These are phyloP conservation scores for Fraxinus sp. DNA, from an alignment of 305 asterid genomes.

Conservation along the genomic window DNA sequence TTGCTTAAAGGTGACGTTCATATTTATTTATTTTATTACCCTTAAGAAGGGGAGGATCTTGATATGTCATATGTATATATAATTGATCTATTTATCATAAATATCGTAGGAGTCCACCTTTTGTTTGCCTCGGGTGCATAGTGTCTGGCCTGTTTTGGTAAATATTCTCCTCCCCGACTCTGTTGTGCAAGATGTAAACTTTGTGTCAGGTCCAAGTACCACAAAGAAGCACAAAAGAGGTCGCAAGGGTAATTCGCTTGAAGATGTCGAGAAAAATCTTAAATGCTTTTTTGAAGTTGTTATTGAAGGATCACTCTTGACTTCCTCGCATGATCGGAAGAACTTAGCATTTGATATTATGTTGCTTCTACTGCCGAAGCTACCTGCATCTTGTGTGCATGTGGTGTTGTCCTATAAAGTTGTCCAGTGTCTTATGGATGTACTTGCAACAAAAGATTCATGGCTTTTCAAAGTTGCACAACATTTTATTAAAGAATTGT, in stretches of 20 bases:
- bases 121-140: constrained; percentile 88
- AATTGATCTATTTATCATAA: constrained; percentile 21
- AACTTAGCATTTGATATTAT: constrained; percentile 75
- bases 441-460: constrained; percentile 75
- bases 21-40: constrained; percentile 15
- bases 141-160: constrained; percentile 78
- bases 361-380: constrained; percentile 70
- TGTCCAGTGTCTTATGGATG: constrained; percentile 82
- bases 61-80: not conserved
- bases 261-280: constrained; percentile 65
- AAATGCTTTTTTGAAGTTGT: constrained; percentile 60
- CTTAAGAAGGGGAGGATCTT: not conserved
- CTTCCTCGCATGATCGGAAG: constrained; percentile 94
- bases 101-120: constrained; percentile 82
- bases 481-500: constrained; percentile 68
- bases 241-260: constrained; percentile 62
- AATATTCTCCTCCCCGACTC: constrained; percentile 61
- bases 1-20: constrained; percentile 75
- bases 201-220: constrained; percentile 43
- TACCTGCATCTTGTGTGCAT: constrained; percentile 61
- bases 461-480: constrained; percentile 88
- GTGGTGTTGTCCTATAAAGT: constrained; percentile 64
- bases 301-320: constrained; percentile 78
- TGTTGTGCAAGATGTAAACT: constrained; percentile 52
- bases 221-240: constrained; percentile 70